Conservation (phyloP, 202 grass and related monocot genomes). For the Musa balbisiana region DNA sequence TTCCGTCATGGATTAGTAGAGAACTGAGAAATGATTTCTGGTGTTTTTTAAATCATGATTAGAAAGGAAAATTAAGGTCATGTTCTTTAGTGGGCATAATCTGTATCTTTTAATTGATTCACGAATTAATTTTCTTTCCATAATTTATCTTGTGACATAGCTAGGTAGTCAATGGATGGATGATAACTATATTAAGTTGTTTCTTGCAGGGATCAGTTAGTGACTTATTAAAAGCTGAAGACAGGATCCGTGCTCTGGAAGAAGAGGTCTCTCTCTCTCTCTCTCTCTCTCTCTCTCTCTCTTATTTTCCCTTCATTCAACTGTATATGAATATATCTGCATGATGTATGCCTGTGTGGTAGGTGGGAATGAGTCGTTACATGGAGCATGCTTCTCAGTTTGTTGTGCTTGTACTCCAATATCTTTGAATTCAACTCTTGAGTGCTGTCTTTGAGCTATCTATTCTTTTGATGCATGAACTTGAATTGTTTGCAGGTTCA, state of each 20-base stretch:
- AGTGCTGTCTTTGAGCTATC: conserved; percentile 16
- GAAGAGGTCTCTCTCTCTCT: conserved; percentile 19
- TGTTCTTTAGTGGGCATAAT: too few relatives aligned
- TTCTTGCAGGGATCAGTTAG: conserved; percentile 1
- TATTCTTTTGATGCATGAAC: conserved; percentile 4
- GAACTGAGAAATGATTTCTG: too few relatives aligned
- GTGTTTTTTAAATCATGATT: too few relatives aligned
- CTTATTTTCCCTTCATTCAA: too few relatives aligned
- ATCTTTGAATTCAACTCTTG: background rate
- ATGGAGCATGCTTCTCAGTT: background rate
- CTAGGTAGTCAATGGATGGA: background rate
- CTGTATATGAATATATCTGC: background rate
- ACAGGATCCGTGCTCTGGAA: background rate
- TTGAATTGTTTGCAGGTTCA: conserved; percentile 32
- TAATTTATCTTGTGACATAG: background rate
- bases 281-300: background rate
- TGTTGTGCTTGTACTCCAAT: background rate
- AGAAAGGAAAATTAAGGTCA: too few relatives aligned
- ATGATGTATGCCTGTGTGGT: too few relatives aligned
- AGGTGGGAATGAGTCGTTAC: too few relatives aligned
- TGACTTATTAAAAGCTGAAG: conserved; percentile 9
- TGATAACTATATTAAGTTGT: background rate
- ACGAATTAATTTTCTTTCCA: too few relatives aligned
- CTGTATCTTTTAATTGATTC: too few relatives aligned
- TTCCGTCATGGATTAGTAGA: too few relatives aligned